These are phyloP conservation scores for Fusarium subtropicale DNA, from an alignment of 2,329 filamentous ascomycete species.

Conservation along the genomic window DNA sequence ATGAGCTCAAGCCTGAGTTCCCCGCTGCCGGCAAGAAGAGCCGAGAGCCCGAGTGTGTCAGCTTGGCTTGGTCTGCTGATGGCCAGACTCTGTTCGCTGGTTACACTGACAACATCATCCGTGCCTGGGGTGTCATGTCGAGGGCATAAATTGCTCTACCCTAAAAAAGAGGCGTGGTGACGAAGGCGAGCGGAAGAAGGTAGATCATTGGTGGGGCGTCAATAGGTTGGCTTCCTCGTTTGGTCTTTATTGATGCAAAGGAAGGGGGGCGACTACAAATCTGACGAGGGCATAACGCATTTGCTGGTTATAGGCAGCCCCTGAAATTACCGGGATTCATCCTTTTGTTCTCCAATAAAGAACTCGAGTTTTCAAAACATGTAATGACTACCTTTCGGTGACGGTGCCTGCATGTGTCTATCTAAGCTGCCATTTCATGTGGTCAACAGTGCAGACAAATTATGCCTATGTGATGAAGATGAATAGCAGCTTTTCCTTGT, in stretches of 20 bases:
- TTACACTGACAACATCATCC: slow-evolving; percentile 99
- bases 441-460: neutral
- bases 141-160: slow-evolving; percentile 71
- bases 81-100: slow-evolving; percentile 99
- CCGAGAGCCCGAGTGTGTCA: slow-evolving; percentile 98
- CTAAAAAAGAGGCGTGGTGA: slow-evolving; percentile 46
- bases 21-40: slow-evolving; percentile 98
- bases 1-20: slow-evolving; percentile 99
- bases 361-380: slow-evolving; percentile 50
- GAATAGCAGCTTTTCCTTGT: neutral
- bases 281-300: slow-evolving; percentile 54
- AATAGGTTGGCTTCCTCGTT: slow-evolving; percentile 60
- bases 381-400: neutral
- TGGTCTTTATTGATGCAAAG: slow-evolving; percentile 58
- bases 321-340: slow-evolving; percentile 55
- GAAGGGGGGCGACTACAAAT: slow-evolving; percentile 51
- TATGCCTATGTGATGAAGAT: neutral
- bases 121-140: slow-evolving; percentile 97
- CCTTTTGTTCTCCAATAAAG: slow-evolving; percentile 56
- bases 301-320: slow-evolving; percentile 55
- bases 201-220: slow-evolving; percentile 61
- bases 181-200: slow-evolving; percentile 50
- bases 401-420: neutral
- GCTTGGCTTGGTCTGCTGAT: slow-evolving; percentile 96
- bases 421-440: neutral